Evolutionary conservation across 495 filamentous ascomycete species (phyloP), one percentile per base, ranked within the genome.

Genomic region (Mytilinidion resinicola): DNA sequence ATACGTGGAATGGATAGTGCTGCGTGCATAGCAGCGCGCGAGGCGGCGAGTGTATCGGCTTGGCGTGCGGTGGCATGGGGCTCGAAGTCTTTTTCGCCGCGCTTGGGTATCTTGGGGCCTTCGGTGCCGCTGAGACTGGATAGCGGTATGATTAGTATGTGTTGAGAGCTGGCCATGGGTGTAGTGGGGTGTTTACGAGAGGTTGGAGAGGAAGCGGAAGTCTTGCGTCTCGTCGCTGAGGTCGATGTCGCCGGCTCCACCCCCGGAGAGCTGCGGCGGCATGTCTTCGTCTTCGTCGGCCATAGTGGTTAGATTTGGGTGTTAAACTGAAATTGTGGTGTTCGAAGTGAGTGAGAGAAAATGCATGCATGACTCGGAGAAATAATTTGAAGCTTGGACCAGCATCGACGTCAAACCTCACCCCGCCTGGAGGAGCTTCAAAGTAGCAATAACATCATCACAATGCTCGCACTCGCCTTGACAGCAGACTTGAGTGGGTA

Each of bases 11-110:
- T 83, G 46, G 81, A 78, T 61, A 98, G 80, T 6, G 90, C 91
- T 64, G 89, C 84, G 71, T 92, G 84, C 91, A 98, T 96, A 0
- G 91, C 93, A 55, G 78, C 75, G n/a, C 92, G 83, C 30, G 89
- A 92, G 20, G 86, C 82, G 60, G 84, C 82, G 48, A 98, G 85
- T 21, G 85, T 79, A 51, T 79, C 73, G 61, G 83, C 81, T 72
- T 98, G 93, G 54, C 85, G 82, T 46, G 81, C 75, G 12, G 93
- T 97, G 56, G 86, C 89, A 70, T 97, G 89, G 12, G 88, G 82
- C 72, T 96, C 93, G 71, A 96, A 98, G 76, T 98, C 93, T 70
- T 98, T 98, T 68, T 93, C 88, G 49, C 93, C 93, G 56, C 88
- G 87, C 59, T 82, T 85, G 38, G 88, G 88, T 36, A 91, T 76